These are phyloP conservation scores for Cicer judaicum DNA, from an alignment of 306 rosid species.

Conservation along the genomic window DNA sequence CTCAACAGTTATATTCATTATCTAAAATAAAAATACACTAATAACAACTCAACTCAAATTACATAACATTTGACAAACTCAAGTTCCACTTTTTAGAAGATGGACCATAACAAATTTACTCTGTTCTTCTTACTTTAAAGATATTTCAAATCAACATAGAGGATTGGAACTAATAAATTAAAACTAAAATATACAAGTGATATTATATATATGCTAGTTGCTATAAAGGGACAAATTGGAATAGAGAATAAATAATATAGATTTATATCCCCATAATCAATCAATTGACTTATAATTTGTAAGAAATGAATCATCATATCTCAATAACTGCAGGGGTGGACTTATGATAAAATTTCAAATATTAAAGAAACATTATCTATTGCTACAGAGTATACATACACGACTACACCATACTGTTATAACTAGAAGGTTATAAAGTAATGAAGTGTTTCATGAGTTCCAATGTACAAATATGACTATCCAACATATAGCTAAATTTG, in stretches of 20 bases:
- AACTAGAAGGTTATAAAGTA: slow-evolving; percentile 33
- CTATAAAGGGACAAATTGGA: not conserved
- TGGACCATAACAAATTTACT: not conserved
- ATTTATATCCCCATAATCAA: not conserved
- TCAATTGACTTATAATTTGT: not conserved
- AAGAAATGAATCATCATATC: not conserved
- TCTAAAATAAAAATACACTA: no score
- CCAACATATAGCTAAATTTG: slow-evolving; percentile 38
- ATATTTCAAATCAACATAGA: not conserved
- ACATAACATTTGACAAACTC: no score
- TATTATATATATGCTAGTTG: not conserved
- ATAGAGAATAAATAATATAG: not conserved
- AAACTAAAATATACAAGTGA: not conserved
- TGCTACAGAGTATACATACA: not conserved
- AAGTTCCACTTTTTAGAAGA: no score
- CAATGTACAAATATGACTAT: slow-evolving; percentile 35
- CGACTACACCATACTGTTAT: slow-evolving; percentile 20
- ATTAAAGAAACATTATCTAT: slow-evolving; percentile 12
- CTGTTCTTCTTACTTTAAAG: not conserved
- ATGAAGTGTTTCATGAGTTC: slow-evolving; percentile 46
- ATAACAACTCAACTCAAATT: no score
- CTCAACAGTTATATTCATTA: not conserved
- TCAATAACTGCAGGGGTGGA: slow-evolving; percentile 45
- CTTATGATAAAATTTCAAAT: slow-evolving; percentile 6
- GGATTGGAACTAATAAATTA: not conserved